Percentiles rank a stretch among this genome's conserved stretches.
Evolutionary conservation across 2,329 filamentous ascomycete species (phyloP).

Genomic region (Exophiala oligosperma): DNA sequence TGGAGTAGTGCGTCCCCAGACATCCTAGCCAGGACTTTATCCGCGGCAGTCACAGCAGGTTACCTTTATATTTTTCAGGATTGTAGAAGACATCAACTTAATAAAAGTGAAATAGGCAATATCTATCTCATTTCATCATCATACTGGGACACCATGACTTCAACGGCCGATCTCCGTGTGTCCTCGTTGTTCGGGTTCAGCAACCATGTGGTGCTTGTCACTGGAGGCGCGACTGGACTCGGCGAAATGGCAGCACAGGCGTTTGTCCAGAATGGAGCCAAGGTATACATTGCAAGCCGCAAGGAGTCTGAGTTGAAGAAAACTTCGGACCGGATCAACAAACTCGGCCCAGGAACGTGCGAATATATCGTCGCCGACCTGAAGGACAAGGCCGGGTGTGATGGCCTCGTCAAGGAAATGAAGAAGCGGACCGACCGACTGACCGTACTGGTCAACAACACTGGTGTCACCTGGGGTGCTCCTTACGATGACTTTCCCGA

Average conservation of each 20-base stretch:
- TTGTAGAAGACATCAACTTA: not conserved
- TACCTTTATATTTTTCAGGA: not conserved
- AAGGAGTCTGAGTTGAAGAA: conserved; percentile 52
- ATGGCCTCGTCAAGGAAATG: conserved; percentile 50
- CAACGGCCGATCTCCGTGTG: conserved; percentile 28
- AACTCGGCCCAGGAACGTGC: conserved; percentile 53
- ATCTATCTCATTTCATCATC: not conserved
- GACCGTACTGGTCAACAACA: conserved; percentile 55
- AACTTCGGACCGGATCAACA: conserved; percentile 49
- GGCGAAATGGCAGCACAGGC: conserved; percentile 56
- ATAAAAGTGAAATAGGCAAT: not conserved
- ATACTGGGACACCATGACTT: conserved; percentile 15
- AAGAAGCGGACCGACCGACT: conserved; percentile 44
- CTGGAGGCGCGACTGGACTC: conserved; percentile 34
- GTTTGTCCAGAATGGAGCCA: conserved; percentile 54
- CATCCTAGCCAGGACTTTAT: not conserved
- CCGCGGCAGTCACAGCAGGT: not conserved
- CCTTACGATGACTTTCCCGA: conserved; percentile 60
- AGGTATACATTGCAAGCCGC: conserved; percentile 55
- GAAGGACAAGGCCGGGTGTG: conserved; percentile 53
- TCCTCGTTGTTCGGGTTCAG: conserved; percentile 33
- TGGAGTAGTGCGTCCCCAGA: not conserved
- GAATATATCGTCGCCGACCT: conserved; percentile 53
- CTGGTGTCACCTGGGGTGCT: conserved; percentile 56
- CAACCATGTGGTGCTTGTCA: conserved; percentile 34